Evolutionary conservation across 208 protist genomes (phyloP).

Genomic region (Leishmania martiniquensis): DNA sequence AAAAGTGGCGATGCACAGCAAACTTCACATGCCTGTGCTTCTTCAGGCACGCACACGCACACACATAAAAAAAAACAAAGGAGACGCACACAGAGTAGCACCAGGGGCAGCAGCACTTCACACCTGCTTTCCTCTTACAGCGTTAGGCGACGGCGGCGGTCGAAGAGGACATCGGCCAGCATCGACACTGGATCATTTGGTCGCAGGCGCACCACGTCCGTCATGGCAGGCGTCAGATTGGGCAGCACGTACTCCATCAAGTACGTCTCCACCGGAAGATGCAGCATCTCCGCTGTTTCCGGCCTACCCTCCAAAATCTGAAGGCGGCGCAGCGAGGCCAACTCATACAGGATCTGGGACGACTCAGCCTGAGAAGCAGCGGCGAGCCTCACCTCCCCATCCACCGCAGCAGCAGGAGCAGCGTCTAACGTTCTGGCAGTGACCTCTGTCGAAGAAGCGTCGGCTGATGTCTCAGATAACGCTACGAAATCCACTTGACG

Average conservation of each 20-base stretch:
- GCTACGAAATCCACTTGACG: background rate
- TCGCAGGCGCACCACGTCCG: constrained; percentile 86
- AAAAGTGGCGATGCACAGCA: background rate
- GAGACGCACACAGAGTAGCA: background rate
- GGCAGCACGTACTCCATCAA: constrained; percentile 95
- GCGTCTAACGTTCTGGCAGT: background rate
- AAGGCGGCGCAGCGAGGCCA: constrained; percentile 54
- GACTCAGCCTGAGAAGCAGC: constrained; percentile 31
- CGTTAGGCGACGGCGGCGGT: constrained; percentile 62
- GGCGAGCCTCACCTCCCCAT: constrained; percentile 20
- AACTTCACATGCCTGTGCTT: background rate
- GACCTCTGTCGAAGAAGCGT: background rate
- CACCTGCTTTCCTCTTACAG: constrained; percentile 8
- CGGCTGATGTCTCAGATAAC: background rate
- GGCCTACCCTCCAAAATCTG: constrained; percentile 59
- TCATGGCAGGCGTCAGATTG: constrained; percentile 88
- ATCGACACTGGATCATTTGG: constrained; percentile 93
- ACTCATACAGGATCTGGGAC: constrained; percentile 42
- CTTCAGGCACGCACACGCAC: background rate
- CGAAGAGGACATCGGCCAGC: constrained; percentile 90
- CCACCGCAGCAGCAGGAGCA: constrained; percentile 19
- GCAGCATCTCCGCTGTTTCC: constrained; percentile 19
- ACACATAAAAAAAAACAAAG: background rate
- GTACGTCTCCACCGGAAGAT: constrained; percentile 85
- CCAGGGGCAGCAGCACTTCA: background rate